These are phyloP conservation scores for Phytopythium montanum DNA, from an alignment of 352 stramenopile genomes.

Conservation along the genomic window DNA sequence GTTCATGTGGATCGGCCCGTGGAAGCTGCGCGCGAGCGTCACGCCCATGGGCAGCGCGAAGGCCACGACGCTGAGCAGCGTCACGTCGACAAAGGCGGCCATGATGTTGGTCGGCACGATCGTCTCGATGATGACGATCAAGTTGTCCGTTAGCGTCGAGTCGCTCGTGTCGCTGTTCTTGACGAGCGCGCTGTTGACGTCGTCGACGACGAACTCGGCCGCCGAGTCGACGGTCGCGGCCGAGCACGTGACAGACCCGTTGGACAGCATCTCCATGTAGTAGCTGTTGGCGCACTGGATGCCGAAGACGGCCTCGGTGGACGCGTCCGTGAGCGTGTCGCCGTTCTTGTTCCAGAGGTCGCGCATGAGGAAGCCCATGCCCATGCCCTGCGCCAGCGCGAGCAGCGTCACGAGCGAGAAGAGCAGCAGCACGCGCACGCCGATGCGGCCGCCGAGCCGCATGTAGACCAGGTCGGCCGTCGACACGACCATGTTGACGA, in stretches of 20 bases:
- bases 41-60: constrained; percentile 67
- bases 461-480: constrained; percentile 64
- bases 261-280: constrained; percentile 49
- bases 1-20: constrained; percentile 67
- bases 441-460: constrained; percentile 37
- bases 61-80: constrained; percentile 61
- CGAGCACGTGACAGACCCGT: constrained; percentile 59
- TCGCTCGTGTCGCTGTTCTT: constrained; percentile 35
- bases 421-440: constrained; percentile 36
- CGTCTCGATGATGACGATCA: constrained; percentile 55
- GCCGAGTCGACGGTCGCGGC: constrained; percentile 24
- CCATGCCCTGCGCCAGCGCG: constrained; percentile 49
- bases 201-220: constrained; percentile 51
- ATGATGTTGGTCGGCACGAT: constrained; percentile 77
- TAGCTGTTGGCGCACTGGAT: constrained; percentile 73
- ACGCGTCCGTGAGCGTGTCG: constrained; percentile 17
- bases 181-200: constrained; percentile 54
- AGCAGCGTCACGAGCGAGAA: constrained; percentile 45
- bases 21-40: constrained; percentile 63
- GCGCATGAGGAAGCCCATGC: constrained; percentile 50
- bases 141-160: constrained; percentile 56
- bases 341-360: constrained; percentile 31
- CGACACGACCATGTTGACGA: constrained; percentile 71
- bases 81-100: constrained; percentile 58
- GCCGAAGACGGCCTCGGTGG: constrained; percentile 49